These are phyloP conservation scores for Parsonsia alboflavescens DNA, from an alignment of 257 asterid genomes.

Conservation along the genomic window DNA sequence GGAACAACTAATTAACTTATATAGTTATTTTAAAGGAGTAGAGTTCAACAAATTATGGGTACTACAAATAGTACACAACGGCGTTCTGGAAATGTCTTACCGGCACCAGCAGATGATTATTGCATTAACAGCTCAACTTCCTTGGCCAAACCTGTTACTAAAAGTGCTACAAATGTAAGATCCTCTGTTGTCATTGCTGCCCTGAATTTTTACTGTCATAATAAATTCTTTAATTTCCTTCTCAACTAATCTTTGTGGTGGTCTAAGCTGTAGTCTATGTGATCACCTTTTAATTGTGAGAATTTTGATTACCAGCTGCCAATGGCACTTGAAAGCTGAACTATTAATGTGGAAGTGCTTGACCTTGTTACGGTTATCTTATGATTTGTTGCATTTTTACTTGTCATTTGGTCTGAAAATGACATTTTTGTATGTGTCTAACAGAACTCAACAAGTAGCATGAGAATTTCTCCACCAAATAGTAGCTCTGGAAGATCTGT, in stretches of 20 bases:
- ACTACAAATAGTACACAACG: constrained; percentile 55
- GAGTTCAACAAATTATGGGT: constrained; percentile 76
- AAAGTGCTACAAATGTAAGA: constrained; percentile 68
- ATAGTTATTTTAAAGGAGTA: constrained; percentile 56
- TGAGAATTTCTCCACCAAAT: constrained; percentile 55
- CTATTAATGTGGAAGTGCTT: neutral
- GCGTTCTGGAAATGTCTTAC: constrained; percentile 71
- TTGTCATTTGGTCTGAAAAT: neutral
- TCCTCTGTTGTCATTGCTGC: constrained; percentile 18
- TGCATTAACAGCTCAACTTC: constrained; percentile 48
- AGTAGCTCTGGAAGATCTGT: constrained; percentile 86
- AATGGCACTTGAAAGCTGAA: neutral
- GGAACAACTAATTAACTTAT: constrained; percentile 31
- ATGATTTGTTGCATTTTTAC: neutral
- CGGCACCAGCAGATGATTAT: constrained; percentile 86
- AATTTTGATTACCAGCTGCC: neutral
- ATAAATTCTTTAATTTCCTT: neutral
- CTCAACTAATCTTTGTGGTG: neutral
- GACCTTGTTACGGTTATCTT: neutral
- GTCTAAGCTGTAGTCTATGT: neutral
- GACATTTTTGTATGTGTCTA: constrained; percentile 4
- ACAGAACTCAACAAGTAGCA: constrained; percentile 35
- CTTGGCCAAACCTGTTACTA: constrained; percentile 53
- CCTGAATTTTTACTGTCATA: neutral
- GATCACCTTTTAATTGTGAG: too few species aligned